Conservation (phyloP, 805 yeast genomes). For the Lachancea dasiensis region DNA sequence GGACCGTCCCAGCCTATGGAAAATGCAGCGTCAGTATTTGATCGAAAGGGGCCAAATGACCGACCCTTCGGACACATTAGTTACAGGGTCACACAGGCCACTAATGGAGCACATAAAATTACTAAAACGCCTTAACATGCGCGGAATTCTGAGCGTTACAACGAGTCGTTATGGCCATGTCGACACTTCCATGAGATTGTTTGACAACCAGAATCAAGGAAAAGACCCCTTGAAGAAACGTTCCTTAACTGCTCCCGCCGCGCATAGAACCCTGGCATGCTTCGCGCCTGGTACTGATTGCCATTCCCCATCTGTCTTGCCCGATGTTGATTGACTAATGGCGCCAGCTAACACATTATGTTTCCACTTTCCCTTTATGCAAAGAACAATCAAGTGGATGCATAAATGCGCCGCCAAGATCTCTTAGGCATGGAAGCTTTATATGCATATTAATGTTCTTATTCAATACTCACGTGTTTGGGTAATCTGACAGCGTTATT, state of each 20-base stretch:
- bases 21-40: conserved; percentile 19
- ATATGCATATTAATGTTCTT: too few relatives aligned
- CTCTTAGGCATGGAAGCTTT: too few relatives aligned
- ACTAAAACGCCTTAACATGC: conserved; percentile 23
- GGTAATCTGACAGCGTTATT: too few relatives aligned
- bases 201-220: conserved; percentile 17
- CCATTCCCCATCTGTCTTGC: background rate
- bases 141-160: conserved; percentile 25
- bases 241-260: background rate
- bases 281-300: too few relatives aligned
- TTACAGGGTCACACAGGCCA: conserved; percentile 17
- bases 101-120: conserved; percentile 23
- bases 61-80: background rate
- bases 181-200: conserved; percentile 23
- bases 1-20: conserved; percentile 20
- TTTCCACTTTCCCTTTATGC: background rate
- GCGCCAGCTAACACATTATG: background rate
- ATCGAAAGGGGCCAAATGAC: background rate
- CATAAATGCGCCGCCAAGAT: too few relatives aligned
- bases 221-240: conserved; percentile 1
- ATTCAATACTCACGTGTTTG: too few relatives aligned
- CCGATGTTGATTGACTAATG: background rate
- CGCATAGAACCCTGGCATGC: background rate
- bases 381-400: background rate
- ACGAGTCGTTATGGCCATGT: conserved; percentile 33